phyloP scores from a whole-genome alignment of 805 yeast species.

The Pichia ethanolica region DNA sequence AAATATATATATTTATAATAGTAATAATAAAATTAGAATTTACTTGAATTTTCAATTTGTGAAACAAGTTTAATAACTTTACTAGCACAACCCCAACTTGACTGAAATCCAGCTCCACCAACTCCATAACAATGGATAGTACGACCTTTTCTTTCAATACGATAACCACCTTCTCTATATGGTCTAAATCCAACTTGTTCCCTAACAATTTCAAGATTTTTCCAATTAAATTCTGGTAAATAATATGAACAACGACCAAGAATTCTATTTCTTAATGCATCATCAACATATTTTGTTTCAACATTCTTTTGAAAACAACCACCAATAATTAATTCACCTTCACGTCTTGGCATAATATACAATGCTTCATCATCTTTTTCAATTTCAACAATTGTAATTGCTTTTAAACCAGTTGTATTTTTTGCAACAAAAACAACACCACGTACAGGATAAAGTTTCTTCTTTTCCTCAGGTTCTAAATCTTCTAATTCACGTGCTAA shows the following conservation, averaged over 20 bases:
- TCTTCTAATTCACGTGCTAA: constrained; percentile 37
- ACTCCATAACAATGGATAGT: constrained; percentile 49
- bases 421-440: constrained; percentile 53
- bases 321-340: constrained; percentile 66
- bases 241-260: constrained; percentile 36
- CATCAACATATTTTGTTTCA: constrained; percentile 28
- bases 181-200: constrained; percentile 65
- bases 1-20: background rate
- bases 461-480: constrained; percentile 23
- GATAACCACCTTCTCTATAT: constrained; percentile 51
- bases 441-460: constrained; percentile 40
- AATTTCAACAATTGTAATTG: constrained; percentile 26
- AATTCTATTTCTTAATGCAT: constrained; percentile 40
- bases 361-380: constrained; percentile 36
- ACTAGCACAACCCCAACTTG: constrained; percentile 59
- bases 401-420: constrained; percentile 30
- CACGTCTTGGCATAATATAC: constrained; percentile 63
- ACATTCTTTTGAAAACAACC: constrained; percentile 33
- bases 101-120: constrained; percentile 36
- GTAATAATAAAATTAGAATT: background rate
- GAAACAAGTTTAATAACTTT: constrained; percentile 28
- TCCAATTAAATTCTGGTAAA: constrained; percentile 32
- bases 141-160: constrained; percentile 40
- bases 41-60: background rate
- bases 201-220: constrained; percentile 38